These are phyloP conservation scores for Penicillium bialowiezense DNA, from an alignment of 495 filamentous ascomycete species.

Conservation along the genomic window DNA sequence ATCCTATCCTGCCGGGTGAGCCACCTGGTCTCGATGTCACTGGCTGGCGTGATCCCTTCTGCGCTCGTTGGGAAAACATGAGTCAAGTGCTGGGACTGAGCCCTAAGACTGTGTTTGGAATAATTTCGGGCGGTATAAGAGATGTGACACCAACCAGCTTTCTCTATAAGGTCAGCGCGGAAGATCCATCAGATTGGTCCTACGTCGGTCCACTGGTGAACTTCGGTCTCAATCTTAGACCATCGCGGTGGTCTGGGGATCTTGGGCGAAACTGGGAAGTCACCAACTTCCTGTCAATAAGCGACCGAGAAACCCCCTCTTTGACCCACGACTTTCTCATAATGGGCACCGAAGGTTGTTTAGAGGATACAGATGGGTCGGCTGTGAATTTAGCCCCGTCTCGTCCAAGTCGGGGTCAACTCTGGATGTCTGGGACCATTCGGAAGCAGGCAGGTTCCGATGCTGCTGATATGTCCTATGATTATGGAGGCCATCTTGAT, in stretches of 20 bases:
- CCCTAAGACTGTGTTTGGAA: slow-evolving; percentile 2
- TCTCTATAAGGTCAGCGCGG: slow-evolving; percentile 2
- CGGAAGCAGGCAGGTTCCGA: not conserved
- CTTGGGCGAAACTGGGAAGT: slow-evolving; percentile 18
- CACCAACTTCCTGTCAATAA: slow-evolving; percentile 13
- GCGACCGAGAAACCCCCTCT: not conserved
- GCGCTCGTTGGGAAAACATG: slow-evolving; percentile 7
- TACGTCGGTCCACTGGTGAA: not conserved
- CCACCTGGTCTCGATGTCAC: slow-evolving; percentile 11
- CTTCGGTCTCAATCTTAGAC: not conserved
- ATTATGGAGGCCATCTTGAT: slow-evolving; percentile 15
- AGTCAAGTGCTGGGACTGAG: slow-evolving; percentile 5
- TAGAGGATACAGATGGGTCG: not conserved
- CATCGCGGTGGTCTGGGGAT: slow-evolving; percentile 17
- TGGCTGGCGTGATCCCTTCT: slow-evolving; percentile 11
- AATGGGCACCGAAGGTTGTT: slow-evolving; percentile 14
- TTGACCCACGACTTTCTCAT: slow-evolving; percentile 8
- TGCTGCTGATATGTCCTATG: not conserved
- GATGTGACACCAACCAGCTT: slow-evolving; percentile 7
- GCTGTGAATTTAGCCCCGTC: slow-evolving; percentile 1
- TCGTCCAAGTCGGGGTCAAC: slow-evolving; percentile 9
- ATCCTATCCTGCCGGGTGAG: slow-evolving; percentile 14
- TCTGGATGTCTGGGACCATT: slow-evolving; percentile 17
- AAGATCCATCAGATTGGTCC: not conserved
- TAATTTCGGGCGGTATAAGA: slow-evolving; percentile 10